Conservation (phyloP, 1,139 yeast genomes). For the Scheffersomyces stambukii region DNA sequence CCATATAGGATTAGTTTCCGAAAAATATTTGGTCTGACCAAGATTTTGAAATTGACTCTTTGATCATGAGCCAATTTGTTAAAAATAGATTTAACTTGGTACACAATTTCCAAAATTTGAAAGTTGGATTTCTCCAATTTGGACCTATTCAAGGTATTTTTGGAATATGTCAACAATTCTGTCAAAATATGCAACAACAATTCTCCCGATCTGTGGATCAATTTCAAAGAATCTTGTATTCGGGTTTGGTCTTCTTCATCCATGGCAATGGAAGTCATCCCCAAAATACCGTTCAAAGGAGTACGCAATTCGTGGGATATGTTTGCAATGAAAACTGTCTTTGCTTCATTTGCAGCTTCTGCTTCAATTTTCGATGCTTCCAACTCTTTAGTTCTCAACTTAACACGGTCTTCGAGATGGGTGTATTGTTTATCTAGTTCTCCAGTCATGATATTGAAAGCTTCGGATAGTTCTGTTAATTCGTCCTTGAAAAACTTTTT, state of each 20-base stretch:
- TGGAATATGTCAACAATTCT: slow-evolving; percentile 83
- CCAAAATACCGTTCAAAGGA: slow-evolving; percentile 91
- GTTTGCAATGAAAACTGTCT: slow-evolving; percentile 91
- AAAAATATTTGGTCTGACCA: slow-evolving; percentile 55
- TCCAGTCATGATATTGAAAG: slow-evolving; percentile 88
- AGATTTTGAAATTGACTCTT: slow-evolving; percentile 57
- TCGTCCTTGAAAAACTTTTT: slow-evolving; percentile 74
- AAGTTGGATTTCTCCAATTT: slow-evolving; percentile 79
- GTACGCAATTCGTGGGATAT: slow-evolving; percentile 94
- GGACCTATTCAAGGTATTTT: slow-evolving; percentile 84
- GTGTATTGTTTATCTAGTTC: slow-evolving; percentile 81
- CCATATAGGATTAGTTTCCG: slow-evolving; percentile 69
- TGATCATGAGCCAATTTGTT: slow-evolving; percentile 79
- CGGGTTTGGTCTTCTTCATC: slow-evolving; percentile 68
- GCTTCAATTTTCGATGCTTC: slow-evolving; percentile 89
- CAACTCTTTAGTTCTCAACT: slow-evolving; percentile 78
- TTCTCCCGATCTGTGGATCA: slow-evolving; percentile 87
- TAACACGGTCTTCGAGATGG: slow-evolving; percentile 85
- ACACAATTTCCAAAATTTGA: slow-evolving; percentile 67
- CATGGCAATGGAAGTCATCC: slow-evolving; percentile 93
- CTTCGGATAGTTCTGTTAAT: slow-evolving; percentile 78
- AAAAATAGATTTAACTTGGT: slow-evolving; percentile 85
- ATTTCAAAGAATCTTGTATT: slow-evolving; percentile 61
- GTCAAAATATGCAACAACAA: slow-evolving; percentile 80
- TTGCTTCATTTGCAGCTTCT: slow-evolving; percentile 91